Evolutionary conservation across 1,284 basidiomycete genomes (phyloP).

Genomic region (Austroboletus novae-zelandiae): DNA sequence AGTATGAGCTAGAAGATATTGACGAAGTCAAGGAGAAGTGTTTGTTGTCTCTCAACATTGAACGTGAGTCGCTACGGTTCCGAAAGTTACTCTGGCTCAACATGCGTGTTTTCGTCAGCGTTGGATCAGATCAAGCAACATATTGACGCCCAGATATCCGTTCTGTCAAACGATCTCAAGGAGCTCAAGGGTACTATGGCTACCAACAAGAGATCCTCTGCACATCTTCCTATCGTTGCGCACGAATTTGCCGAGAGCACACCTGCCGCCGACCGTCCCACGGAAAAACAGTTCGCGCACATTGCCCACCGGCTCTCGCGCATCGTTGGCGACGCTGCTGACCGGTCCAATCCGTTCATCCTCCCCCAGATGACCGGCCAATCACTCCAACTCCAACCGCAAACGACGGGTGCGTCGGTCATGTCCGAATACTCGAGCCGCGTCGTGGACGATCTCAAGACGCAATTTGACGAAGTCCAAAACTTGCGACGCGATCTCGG

Average conservation of each 20-base stretch:
- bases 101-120: conserved; percentile 47
- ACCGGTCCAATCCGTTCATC: conserved; percentile 38
- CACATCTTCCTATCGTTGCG: conserved; percentile 42
- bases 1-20: conserved; percentile 95
- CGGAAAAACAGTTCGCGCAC: conserved; percentile 68
- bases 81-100: conserved; percentile 4
- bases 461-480: conserved; percentile 93
- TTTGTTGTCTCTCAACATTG: conserved; percentile 90
- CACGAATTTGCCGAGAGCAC: conserved; percentile 62
- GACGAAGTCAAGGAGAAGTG: conserved; percentile 90
- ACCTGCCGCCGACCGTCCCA: conserved; percentile 58
- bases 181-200: conserved; percentile 76
- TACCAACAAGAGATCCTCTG: conserved; percentile 46
- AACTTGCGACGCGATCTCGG: conserved; percentile 91
- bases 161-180: conserved; percentile 87
- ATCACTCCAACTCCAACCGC: conserved; percentile 66
- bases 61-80: conserved; percentile 66
- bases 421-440: conserved; percentile 69
- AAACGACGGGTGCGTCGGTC: conserved; percentile 70
- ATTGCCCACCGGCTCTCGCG: conserved; percentile 69
- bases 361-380: conserved; percentile 64
- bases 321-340: conserved; percentile 45
- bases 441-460: conserved; percentile 80
- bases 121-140: conserved; percentile 99
- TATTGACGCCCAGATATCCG: conserved; percentile 86